Evolutionary conservation across 331 rosid species (phyloP), one percentile per base, ranked within the genome.

Genomic region (Malus hybrid): DNA sequence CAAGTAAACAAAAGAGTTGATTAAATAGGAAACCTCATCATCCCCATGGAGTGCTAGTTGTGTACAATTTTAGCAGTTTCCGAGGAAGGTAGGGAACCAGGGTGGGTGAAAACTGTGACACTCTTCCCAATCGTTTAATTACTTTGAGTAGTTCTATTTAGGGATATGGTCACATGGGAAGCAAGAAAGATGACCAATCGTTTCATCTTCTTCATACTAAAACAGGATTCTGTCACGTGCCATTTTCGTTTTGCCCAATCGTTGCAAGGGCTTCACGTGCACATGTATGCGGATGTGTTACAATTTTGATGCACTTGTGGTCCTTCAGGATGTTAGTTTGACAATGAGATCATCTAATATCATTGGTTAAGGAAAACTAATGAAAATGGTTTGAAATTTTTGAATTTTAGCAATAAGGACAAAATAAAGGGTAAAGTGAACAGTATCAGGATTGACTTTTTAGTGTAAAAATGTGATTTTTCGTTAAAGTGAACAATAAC

Each of bases 221-320:
- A n/a, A 5, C 20, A 11, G 55, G 19, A 42, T 18, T 14, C 16
- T 15, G n/a, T 6, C 33, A 20, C 75, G 75, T 71, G 66, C 66
- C 54, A 56, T 31, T 19, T 55, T 11, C 5, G 19, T 62, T 15
- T 4, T 31, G 62, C 22, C 70, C 78, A 28, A 64, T 62, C 4
- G 48, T 7, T 29, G 14, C 27, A 20, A 31, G 3, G 24, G 19
- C 11, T 24, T 69, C 32, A 64, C 61, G 24, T 28, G 70, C 39
- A 15, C 3, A 69, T 29, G 54, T 72, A 60, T 61, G 62, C 75
- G 71, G 80, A 77, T 77, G 70, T 76, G 68, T 70, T 11, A 42
- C 60, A 13, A 67, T 55, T 65, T 76, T 39, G 33, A 69, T 69
- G 63, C 80, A 77, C 63, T 68, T 42, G 14, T 4, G 33, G 33